phyloP scores from a whole-genome alignment of 1,284 basidiomycete species.

The Papiliotrema laurentii region DNA sequence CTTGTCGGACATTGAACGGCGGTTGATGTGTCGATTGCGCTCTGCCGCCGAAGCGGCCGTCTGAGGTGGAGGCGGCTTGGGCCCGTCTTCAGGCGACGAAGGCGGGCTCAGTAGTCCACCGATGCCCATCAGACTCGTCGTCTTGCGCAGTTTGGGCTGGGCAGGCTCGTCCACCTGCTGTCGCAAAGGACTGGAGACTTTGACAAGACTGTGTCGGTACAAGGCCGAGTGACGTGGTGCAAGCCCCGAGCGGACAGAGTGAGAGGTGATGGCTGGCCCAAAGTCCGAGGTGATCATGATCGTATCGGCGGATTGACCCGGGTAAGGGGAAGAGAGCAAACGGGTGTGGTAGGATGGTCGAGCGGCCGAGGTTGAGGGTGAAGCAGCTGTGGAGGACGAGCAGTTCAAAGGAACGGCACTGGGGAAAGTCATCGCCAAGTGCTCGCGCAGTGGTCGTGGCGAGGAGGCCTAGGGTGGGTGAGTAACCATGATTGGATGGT shows the following conservation, averaged over 20 bases:
- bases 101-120: conserved; percentile 27
- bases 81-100: conserved; percentile 16
- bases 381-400: too few relatives aligned
- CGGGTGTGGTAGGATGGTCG: conserved; percentile 27
- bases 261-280: too few relatives aligned
- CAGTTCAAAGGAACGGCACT: conserved; percentile 17
- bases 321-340: conserved; percentile 13
- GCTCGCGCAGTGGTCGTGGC: conserved; percentile 28
- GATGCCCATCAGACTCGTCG: conserved; percentile 19
- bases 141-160: conserved; percentile 9
- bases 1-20: conserved; percentile 5
- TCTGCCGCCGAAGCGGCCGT: conserved; percentile 10
- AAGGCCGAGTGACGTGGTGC: conserved; percentile 9
- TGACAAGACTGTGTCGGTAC: conserved; percentile 28
- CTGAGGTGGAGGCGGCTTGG: conserved; percentile 4
- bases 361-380: too few relatives aligned
- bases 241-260: conserved; percentile 3
- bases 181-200: conserved; percentile 27
- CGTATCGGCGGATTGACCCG: conserved; percentile 6
- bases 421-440: conserved; percentile 34
- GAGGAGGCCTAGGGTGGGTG: conserved; percentile 16
- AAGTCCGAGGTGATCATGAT: conserved; percentile 1
- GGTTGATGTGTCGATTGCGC: conserved; percentile 13
- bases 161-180: conserved; percentile 24
- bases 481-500: not conserved